Evolutionary conservation across 352 stramenopile genomes (phyloP), one percentile per base, ranked within the genome.

Genomic region (Globisporangium solare): DNA sequence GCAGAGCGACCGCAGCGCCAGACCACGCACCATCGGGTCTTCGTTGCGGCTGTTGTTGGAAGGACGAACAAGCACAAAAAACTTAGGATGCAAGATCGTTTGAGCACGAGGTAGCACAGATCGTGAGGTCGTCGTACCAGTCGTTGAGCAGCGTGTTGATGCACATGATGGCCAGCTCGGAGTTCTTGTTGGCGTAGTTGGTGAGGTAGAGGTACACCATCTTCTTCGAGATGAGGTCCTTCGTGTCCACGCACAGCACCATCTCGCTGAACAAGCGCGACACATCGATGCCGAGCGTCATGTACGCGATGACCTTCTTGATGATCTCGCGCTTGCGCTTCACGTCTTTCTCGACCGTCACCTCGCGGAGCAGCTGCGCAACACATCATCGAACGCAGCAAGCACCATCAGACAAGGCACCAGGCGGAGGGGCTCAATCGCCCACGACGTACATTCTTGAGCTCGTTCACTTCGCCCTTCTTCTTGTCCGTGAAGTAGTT

Each of bases 181-280:
- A 97, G 76, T 99, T 98, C 60, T 96, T 96, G 58, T 97, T 85
- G 6, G 97, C 97, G 77, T 99, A 99, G 69, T 98, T 99, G 67
- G 94, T 98, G 22, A 99, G 77, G 71, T 99, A 99, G n/a, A 99
- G 81, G 66, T 99, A 99, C 18, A 99, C 95, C 97, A 99, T 99
- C 71, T 99, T 99, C 81, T 99, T 99, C 31, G 98, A 95, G 51
- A 99, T 98, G 13, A 99, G 85, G 82, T 99, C 97, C 50, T 97
- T 92, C 14, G 96, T 99, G 68, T 99, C 95, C 46, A 94, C 88
- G 65, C 81, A 95, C 62, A 99, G 82, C 69, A 99, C 97, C 95
- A 99, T 99, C 79, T 99, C 96, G 41, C 95, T 98, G 71, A 99
- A 99, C 47, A 99, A 89, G 37, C 94, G 84, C 21, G 95, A 99